Evolutionary conservation across 352 stramenopile species (phyloP), one percentile per base, ranked within the genome.

Genomic region (Phytophthora ohioensis): DNA sequence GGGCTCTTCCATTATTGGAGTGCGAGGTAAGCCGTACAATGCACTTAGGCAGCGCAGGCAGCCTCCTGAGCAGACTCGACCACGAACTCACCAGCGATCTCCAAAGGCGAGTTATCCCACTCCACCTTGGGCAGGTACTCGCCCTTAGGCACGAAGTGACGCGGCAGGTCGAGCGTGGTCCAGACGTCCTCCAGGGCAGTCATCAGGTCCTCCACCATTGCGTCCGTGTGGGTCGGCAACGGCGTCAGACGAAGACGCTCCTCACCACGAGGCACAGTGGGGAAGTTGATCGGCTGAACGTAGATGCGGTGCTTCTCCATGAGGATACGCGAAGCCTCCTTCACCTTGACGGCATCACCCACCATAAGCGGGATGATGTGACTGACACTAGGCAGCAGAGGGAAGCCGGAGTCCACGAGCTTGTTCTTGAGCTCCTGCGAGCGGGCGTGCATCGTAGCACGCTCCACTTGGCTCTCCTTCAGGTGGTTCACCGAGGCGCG

Each of bases 241-340:
- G 90, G 88, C 61, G 91, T 97, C 49, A 97, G 76, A 63, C 91
- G 88, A 6, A 97, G 84, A 74, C 91, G 91, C 87, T 97, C 91
- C 69, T 95, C 91, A 46, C 91, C 91, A 68, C 87, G 82, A 1
- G 90, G 90, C 35, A 97, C 91, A 2, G 91, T 97, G 0, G 91
- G 91, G 58, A 96, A 97, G 85, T 97, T 97, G 77, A 97, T 97
- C 2, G 91, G 88, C 87, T 97, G 91, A 45, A 96, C 80, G 80
- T 97, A 97, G 57, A 97, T 97, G 76, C 83, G 81, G 87, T 97
- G 77, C 73, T 97, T 92, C 61, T 97, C 85, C 82, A 97, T 93
- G 27, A 97, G 74, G n/a, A 97, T 88, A 53, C 91, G 84, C 49
- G 90, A 95, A 15, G 91, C 91, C 62, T 91, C 83, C 84, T 97